phyloP scores from a whole-genome alignment of 2,329 filamentous ascomycete species.

The Claviceps spartinae region DNA sequence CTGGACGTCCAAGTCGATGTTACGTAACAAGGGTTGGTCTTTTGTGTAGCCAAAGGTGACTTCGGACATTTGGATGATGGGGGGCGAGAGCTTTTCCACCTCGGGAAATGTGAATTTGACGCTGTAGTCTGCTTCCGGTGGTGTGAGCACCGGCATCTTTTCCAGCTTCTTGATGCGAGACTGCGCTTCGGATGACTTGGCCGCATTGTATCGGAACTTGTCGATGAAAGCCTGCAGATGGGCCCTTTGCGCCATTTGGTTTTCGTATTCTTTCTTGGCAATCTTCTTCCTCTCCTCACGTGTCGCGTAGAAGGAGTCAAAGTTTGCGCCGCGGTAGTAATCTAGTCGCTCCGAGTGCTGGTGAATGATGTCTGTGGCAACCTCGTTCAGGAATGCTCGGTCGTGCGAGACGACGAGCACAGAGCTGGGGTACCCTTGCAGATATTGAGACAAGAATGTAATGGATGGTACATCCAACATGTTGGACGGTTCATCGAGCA shows the following conservation, averaged over 20 bases:
- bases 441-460: conserved; percentile 91
- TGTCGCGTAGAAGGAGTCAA: conserved; percentile 93
- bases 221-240: conserved; percentile 98
- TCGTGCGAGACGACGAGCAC: conserved; percentile 97
- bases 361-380: conserved; percentile 98
- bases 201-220: conserved; percentile 98
- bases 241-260: conserved; percentile 86
- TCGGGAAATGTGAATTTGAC: conserved; percentile 97
- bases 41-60: conserved; percentile 80
- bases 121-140: conserved; percentile 86
- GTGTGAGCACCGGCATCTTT: conserved; percentile 81
- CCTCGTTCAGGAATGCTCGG: conserved; percentile 95
- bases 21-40: conserved; percentile 65
- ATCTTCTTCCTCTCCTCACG: conserved; percentile 96
- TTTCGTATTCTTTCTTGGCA: conserved; percentile 94
- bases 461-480: conserved; percentile 99
- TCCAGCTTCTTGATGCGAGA: conserved; percentile 98
- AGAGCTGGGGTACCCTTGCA: conserved; percentile 87
- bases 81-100: conserved; percentile 92
- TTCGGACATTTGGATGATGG: conserved; percentile 92
- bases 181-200: conserved; percentile 95
- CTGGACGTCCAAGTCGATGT: conserved; percentile 93
- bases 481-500: conserved; percentile 98
- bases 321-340: conserved; percentile 97
- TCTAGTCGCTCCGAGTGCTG: conserved; percentile 94